Conservation (phyloP, 768 basidiomycete genomes). For the Agaricus blazei region DNA sequence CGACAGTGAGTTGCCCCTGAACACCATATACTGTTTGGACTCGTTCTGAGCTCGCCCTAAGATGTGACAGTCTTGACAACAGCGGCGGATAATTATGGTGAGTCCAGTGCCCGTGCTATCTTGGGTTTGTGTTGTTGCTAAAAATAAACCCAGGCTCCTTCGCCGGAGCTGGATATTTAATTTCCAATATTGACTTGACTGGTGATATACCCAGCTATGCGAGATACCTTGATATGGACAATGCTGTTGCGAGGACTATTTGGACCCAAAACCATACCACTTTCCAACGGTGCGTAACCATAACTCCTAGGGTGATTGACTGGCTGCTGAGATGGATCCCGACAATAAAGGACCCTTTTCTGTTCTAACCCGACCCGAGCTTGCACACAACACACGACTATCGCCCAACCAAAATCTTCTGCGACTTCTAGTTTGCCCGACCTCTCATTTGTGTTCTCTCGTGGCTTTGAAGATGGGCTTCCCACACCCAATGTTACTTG, state of each 20-base stretch:
- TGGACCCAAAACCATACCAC: conserved; percentile 51
- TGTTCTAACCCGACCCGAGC: conserved; percentile 63
- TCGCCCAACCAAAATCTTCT: background rate
- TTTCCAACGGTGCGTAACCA: conserved; percentile 40
- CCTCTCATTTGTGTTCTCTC: conserved; percentile 45
- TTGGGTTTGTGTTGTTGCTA: conserved; percentile 3
- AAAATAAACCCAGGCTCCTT: conserved; percentile 50
- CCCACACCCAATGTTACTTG: conserved; percentile 60
- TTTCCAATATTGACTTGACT: conserved; percentile 41
- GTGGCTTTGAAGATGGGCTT: conserved; percentile 39
- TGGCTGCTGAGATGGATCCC: conserved; percentile 14
- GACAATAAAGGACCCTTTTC: conserved; percentile 40
- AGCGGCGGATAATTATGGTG: conserved; percentile 59
- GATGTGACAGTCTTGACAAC: conserved; percentile 51
- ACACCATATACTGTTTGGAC: background rate
- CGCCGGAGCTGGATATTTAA: conserved; percentile 56
- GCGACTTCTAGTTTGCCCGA: conserved; percentile 10
- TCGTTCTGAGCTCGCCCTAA: conserved; percentile 19
- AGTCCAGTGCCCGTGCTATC: background rate
- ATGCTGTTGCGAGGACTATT: conserved; percentile 47
- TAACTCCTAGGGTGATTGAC: background rate
- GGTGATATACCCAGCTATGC: conserved; percentile 41
- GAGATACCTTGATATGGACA: conserved; percentile 69
- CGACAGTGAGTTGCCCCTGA: conserved; percentile 32
- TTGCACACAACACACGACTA: conserved; percentile 53